Evolutionary conservation across 2,329 filamentous ascomycete species (phyloP).

Genomic region (Shiraia sp.): DNA sequence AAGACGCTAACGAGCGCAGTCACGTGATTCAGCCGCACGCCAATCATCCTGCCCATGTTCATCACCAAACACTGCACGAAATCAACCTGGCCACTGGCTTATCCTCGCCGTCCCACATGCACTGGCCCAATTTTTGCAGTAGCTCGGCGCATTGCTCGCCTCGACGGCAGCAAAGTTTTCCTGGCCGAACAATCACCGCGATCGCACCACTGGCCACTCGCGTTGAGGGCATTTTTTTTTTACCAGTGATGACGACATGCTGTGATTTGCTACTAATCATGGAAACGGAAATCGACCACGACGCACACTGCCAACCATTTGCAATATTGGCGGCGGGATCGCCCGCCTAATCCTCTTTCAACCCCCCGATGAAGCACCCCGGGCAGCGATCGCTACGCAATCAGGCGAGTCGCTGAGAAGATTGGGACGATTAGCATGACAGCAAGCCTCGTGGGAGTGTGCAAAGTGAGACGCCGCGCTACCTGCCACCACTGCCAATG

Average conservation of each 20-base stretch:
- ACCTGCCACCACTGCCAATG: constrained; percentile 7
- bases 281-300: too few relatives aligned
- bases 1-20: constrained; percentile 3
- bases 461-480: constrained; percentile 8
- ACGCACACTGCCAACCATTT: too few relatives aligned
- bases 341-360: constrained; percentile 6
- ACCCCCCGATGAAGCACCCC: constrained; percentile 20
- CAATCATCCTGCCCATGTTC: too few relatives aligned
- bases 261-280: neutral
- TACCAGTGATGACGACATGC: too few relatives aligned
- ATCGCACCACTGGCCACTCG: too few relatives aligned
- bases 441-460: constrained; percentile 13
- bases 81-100: too few relatives aligned
- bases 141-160: too few relatives aligned
- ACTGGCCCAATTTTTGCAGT: too few relatives aligned
- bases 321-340: constrained; percentile 5
- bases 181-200: neutral
- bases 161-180: neutral
- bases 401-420: constrained; percentile 2
- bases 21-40: constrained; percentile 7
- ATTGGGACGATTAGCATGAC: constrained; percentile 13
- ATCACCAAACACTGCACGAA: too few relatives aligned
- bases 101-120: too few relatives aligned
- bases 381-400: constrained; percentile 24
- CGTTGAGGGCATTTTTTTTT: too few relatives aligned